Evolutionary conservation across 2,329 filamentous ascomycete genomes (phyloP).

Genomic region (Dactylellina drechsleri): DNA sequence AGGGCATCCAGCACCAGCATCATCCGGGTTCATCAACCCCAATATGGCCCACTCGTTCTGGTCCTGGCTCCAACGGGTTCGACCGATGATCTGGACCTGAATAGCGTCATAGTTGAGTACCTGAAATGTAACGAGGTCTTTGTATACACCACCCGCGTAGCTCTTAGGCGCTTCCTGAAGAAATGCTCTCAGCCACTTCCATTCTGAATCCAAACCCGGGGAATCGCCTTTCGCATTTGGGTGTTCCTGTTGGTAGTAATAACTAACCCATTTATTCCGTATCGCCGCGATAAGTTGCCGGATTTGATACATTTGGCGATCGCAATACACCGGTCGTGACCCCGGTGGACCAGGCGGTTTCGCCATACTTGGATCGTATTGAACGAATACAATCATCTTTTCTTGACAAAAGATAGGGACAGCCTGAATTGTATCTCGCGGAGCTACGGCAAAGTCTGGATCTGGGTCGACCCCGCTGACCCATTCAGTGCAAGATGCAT

Average conservation of each 20-base stretch:
- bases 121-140: conserved; percentile 1
- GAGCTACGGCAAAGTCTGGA: background rate
- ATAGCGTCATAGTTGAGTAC: conserved; percentile 4
- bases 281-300: conserved; percentile 16
- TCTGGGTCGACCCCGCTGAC: conserved; percentile 27
- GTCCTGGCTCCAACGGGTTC: conserved; percentile 27
- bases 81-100: conserved; percentile 23
- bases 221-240: background rate
- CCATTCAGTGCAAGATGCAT: background rate
- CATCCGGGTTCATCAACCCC: conserved; percentile 8
- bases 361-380: conserved; percentile 19
- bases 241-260: background rate
- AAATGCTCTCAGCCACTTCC: background rate
- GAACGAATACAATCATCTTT: conserved; percentile 24
- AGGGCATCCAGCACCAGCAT: conserved; percentile 9
- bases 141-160: conserved; percentile 11
- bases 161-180: conserved; percentile 8
- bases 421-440: conserved; percentile 1
- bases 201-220: background rate
- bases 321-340: background rate
- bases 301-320: background rate
- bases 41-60: conserved; percentile 26
- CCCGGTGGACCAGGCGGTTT: background rate
- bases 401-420: conserved; percentile 32
- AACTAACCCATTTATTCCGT: conserved; percentile 16